Evolutionary conservation across 1,284 basidiomycete species (phyloP).

Genomic region (Tilletia walkeri): DNA sequence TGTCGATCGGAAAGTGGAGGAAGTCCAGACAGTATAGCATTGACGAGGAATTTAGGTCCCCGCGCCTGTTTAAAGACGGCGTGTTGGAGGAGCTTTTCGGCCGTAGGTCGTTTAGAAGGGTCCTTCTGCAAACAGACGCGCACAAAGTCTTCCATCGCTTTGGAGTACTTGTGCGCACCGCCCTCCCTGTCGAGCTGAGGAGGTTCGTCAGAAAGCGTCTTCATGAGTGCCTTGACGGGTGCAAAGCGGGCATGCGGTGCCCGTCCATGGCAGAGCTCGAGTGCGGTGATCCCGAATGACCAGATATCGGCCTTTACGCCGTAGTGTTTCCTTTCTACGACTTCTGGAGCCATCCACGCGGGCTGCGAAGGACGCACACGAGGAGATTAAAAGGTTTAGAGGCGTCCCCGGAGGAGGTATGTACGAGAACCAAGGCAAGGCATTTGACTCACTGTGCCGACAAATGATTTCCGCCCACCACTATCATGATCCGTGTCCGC

Average conservation of each 20-base stretch:
- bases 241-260: constrained; percentile 76
- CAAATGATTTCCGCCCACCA: constrained; percentile 65
- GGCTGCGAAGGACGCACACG: constrained; percentile 57
- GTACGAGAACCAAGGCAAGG: no score
- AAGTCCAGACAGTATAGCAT: constrained; percentile 64
- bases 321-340: constrained; percentile 78
- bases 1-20: constrained; percentile 44
- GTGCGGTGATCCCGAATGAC: constrained; percentile 82
- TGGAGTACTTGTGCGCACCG: constrained; percentile 74
- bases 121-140: constrained; percentile 79
- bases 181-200: constrained; percentile 72
- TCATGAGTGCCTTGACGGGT: constrained; percentile 71
- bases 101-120: constrained; percentile 73
- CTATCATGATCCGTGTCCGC: constrained; percentile 16
- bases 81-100: constrained; percentile 73
- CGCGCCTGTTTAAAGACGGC: constrained; percentile 76
- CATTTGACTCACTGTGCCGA: constrained; percentile 64
- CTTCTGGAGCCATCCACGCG: constrained; percentile 90
- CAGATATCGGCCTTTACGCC: constrained; percentile 80
- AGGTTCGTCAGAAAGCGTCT: constrained; percentile 58
- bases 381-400: background rate
- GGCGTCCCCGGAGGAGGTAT: no score
- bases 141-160: constrained; percentile 75
- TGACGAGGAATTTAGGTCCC: constrained; percentile 71
- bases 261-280: constrained; percentile 77